Conservation (phyloP, 1,284 basidiomycete species). For the Sanghuangporus sanghuang region DNA sequence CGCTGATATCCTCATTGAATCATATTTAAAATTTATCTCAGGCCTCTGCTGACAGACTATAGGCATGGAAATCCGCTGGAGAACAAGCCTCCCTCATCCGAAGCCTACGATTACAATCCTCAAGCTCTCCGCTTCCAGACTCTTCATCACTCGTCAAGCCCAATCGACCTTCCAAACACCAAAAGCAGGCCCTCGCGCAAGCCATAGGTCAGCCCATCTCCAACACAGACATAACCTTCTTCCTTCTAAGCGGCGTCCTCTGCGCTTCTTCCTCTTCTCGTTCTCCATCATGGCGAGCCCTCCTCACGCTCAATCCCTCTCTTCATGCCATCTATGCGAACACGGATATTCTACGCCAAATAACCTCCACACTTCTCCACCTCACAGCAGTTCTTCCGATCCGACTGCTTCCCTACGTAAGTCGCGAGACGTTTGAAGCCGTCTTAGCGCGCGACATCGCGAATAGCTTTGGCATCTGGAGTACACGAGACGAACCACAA, state of each 20-base stretch:
- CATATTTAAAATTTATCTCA: neutral
- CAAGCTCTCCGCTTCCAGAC: neutral
- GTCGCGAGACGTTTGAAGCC: slow-evolving; percentile 13
- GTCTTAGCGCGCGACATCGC: slow-evolving; percentile 19
- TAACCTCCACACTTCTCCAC: slow-evolving; percentile 16
- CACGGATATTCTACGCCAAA: neutral
- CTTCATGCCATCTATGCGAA: slow-evolving; percentile 14
- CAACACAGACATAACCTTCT: slow-evolving; percentile 13
- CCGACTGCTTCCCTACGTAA: slow-evolving; percentile 4
- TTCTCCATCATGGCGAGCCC: neutral
- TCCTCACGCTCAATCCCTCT: slow-evolving; percentile 19
- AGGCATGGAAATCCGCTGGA: neutral
- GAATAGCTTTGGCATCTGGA: slow-evolving; percentile 24
- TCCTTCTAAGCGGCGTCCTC: slow-evolving; percentile 17
- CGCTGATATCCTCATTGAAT: neutral
- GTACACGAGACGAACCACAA: neutral
- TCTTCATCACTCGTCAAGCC: neutral
- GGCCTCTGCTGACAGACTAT: neutral
- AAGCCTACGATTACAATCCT: neutral
- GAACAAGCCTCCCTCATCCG: neutral
- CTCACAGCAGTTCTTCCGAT: slow-evolving; percentile 19
- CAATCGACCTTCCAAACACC: neutral
- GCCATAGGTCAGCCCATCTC: neutral
- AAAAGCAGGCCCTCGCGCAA: slow-evolving; percentile 4
- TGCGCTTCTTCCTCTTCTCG: slow-evolving; percentile 4